Evolutionary conservation across 139 green algal species (phyloP), one percentile per base, ranked within the genome.

Genomic region (Closterium sp.): DNA sequence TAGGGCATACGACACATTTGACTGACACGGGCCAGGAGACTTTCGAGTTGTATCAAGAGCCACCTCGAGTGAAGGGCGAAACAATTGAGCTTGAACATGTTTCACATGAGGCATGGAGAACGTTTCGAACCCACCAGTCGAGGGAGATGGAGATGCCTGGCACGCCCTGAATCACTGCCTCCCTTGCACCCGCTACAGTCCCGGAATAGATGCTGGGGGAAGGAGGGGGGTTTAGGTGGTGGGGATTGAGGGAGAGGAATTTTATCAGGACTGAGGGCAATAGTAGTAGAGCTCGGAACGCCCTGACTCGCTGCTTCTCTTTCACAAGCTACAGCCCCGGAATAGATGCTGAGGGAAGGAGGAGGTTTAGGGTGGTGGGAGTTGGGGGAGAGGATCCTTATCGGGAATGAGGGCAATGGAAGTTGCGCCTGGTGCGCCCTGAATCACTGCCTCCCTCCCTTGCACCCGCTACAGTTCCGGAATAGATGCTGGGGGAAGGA

Each of bases 131-230:
- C 3, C 9, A 89, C 86, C 86, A 89, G 38, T 89, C 36, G n/a
- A 89, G 86, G 9, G 86, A 89, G 31, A 89, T 89, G 35, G 86
- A 32, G 36, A 89, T 89, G 36, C n/a, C 86, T 43, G 86, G 86
- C 16, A 85, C 86, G 38, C 86, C 86, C n/a, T 69, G 31, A 31
- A 89, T 89, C 4, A 81, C 30, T 86, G 86, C 86, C 31, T 89
- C 86, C 31, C 86, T 89, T 81, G 86, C 86, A 12, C 86, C 86
- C 35, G 86, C 86, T 12, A 89, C 86, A 25, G 86, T 89, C 21
- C 86, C 86, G 31, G 86, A 89, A 21, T 89, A 89, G 35, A 89
- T 81, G 34, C 85, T 89, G 85, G 4, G 28, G 32, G 84, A 4
- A 55, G 36, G 84, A 4, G 6, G 36, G 36, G 36, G 4, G 6